Conservation (phyloP, 768 basidiomycete species). For the Suillus luteus region DNA sequence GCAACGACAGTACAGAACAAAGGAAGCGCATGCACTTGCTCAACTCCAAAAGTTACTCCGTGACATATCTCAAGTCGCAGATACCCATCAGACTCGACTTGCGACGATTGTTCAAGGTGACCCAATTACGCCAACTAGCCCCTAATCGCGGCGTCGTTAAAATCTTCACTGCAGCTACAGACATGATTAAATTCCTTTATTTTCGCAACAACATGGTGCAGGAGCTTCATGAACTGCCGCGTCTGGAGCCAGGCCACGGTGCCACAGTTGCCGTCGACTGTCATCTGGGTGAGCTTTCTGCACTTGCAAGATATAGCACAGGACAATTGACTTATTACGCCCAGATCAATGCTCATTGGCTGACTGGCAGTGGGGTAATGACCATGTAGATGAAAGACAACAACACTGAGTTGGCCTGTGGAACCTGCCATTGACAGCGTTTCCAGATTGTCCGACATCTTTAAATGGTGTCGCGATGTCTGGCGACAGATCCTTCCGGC, state of each 20-base stretch:
- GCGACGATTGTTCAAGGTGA: conserved; percentile 5
- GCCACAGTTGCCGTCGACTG: background rate
- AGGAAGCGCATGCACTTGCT: background rate
- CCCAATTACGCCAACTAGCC: background rate
- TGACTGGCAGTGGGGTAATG: background rate
- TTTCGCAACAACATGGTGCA: background rate
- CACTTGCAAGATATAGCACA: background rate
- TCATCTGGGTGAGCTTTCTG: background rate
- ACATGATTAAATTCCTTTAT: background rate
- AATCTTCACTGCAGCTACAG: conserved; percentile 3
- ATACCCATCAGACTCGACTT: background rate
- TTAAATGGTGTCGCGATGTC: background rate
- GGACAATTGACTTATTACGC: background rate
- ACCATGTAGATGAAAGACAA: background rate
- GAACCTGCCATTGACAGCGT: background rate
- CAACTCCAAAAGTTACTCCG: background rate
- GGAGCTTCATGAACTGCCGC: background rate
- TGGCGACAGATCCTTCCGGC: too few relatives aligned
- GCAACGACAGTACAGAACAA: conserved; percentile 4
- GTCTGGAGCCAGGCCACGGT: background rate
- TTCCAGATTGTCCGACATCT: background rate
- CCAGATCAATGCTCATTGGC: background rate
- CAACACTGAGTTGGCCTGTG: background rate
- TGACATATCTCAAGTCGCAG: background rate
- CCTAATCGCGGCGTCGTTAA: background rate